Conservation (phyloP, 495 filamentous ascomycete genomes). For the Rostrohypoxylon terebratum region DNA sequence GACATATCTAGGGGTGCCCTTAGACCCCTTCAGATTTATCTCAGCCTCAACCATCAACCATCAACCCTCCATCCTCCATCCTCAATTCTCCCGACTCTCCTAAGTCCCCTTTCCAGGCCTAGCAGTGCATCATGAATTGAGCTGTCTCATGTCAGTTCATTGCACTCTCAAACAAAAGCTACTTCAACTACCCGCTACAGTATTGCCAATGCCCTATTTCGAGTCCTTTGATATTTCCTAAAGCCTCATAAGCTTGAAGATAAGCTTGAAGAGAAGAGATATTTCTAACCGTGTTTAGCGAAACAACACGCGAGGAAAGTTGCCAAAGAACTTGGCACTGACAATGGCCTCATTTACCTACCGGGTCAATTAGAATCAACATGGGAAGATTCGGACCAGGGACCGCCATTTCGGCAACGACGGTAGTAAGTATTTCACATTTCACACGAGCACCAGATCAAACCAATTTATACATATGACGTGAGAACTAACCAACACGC, state of each 20-base stretch:
- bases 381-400: slow-evolving; percentile 71
- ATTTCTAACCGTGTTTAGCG: slow-evolving; percentile 60
- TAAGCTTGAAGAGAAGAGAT: too few species aligned
- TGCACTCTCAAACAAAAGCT: not conserved
- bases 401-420: slow-evolving; percentile 70
- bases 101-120: slow-evolving; percentile 7
- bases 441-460: not conserved
- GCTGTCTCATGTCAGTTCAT: slow-evolving; percentile 4
- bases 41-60: not conserved
- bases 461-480: not conserved
- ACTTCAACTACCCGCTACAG: slow-evolving; percentile 1
- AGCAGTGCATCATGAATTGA: slow-evolving; percentile 4
- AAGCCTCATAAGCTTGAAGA: not conserved
- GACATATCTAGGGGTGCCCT: slow-evolving; percentile 3
- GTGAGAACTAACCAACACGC: slow-evolving; percentile 26
- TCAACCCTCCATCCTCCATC: too few species aligned
- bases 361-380: slow-evolving; percentile 59
- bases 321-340: slow-evolving; percentile 70
- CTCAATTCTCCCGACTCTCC: not conserved
- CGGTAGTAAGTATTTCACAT: slow-evolving; percentile 60
- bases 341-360: slow-evolving; percentile 72
- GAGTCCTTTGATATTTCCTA: not conserved
- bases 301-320: slow-evolving; percentile 84
- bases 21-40: not conserved
- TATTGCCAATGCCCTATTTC: not conserved